Percentiles rank a stretch among this genome's conserved stretches.
Conservation (phyloP, 2,329 filamentous ascomycete species). For the Talaromyces sp. region DNA sequence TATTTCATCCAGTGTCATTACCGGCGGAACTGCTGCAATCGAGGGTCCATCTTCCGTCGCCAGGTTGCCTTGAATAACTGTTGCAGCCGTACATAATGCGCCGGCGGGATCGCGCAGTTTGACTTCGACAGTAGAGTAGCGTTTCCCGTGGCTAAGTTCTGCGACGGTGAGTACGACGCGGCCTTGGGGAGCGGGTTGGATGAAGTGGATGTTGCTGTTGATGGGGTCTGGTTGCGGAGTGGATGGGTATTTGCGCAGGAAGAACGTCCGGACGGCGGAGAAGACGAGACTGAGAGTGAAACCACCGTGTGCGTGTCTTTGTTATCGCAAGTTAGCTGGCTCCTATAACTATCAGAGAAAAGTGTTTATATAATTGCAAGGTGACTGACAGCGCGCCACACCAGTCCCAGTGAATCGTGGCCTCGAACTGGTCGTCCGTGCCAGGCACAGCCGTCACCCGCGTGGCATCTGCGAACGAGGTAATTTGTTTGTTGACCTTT, state of each 20-base stretch:
- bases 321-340: not conserved
- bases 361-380: no score
- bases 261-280: slow-evolving; percentile 10
- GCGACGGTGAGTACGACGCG: slow-evolving; percentile 9
- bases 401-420: slow-evolving; percentile 11
- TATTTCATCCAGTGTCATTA: slow-evolving; percentile 1
- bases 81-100: slow-evolving; percentile 7
- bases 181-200: slow-evolving; percentile 9
- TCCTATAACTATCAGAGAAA: no score
- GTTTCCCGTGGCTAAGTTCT: slow-evolving; percentile 7
- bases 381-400: slow-evolving; percentile 11
- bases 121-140: slow-evolving; percentile 13
- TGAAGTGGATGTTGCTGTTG: slow-evolving; percentile 10
- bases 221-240: slow-evolving; percentile 11
- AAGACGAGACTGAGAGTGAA: slow-evolving; percentile 11
- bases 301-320: slow-evolving; percentile 13
- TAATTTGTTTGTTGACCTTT: not conserved
- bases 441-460: slow-evolving; percentile 6
- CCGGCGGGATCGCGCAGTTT: slow-evolving; percentile 6
- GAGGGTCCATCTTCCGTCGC: slow-evolving; percentile 8
- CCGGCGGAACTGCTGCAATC: not conserved
- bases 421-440: slow-evolving; percentile 11
- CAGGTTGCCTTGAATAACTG: slow-evolving; percentile 12
- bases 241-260: slow-evolving; percentile 11
- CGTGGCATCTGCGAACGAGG: slow-evolving; percentile 10